Conservation (phyloP, 257 asterid genomes). For the Solanum habrochaites region DNA sequence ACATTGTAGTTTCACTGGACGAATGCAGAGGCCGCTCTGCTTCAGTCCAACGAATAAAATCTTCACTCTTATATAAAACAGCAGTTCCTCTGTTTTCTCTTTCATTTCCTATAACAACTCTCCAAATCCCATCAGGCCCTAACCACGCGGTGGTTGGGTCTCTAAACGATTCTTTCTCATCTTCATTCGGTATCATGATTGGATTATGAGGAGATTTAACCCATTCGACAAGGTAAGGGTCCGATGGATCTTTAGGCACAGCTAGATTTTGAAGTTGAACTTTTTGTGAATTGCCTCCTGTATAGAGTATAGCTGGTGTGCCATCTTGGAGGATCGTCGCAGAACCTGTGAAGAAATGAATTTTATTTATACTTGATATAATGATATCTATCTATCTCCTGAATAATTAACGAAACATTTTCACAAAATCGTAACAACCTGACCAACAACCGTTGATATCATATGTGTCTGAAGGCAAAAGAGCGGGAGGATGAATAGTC, state of each 20-base stretch:
- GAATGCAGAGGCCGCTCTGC: constrained; percentile 18
- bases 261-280: constrained; percentile 54
- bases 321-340: constrained; percentile 28
- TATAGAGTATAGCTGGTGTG: constrained; percentile 42
- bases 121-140: constrained; percentile 25
- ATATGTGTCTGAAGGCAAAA: constrained; percentile 32
- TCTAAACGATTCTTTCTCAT: constrained; percentile 6
- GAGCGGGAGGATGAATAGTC: constrained; percentile 27
- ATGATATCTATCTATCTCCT: not conserved
- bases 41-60: constrained; percentile 19
- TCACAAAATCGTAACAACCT: not conserved
- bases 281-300: constrained; percentile 18
- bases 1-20: constrained; percentile 22
- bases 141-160: constrained; percentile 45
- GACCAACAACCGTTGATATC: constrained; percentile 8
- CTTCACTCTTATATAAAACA: constrained; percentile 16
- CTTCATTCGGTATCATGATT: constrained; percentile 15
- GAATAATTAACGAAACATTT: not conserved
- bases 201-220: constrained; percentile 36
- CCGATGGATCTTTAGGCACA: constrained; percentile 34
- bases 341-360: constrained; percentile 51
- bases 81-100: constrained; percentile 7
- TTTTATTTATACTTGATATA: not conserved
- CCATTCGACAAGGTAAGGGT: constrained; percentile 42
- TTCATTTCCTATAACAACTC: constrained; percentile 21